Evolutionary conservation across 2,329 filamentous ascomycete genomes (phyloP), one percentile per base, ranked within the genome.

Genomic region (Cytospora schulzeri): DNA sequence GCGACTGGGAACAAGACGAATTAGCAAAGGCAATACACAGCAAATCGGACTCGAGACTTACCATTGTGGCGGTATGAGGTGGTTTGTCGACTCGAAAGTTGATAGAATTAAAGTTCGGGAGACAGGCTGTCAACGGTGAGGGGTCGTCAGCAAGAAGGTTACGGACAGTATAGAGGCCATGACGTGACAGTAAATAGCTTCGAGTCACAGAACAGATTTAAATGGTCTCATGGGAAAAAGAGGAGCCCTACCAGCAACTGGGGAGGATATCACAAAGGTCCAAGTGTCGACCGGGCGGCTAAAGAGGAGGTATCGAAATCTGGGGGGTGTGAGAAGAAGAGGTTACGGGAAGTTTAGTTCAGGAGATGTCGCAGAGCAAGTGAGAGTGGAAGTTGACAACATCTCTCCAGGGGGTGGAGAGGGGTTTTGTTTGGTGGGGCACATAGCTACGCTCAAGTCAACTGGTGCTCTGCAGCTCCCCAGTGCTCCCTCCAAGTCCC

Each of bases 1-100:
- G 84, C 87, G 86, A 88, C 86, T 89, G 71, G 50, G 58, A 19
- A 66, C 45, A 22, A 3, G 29, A n/a, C 45, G 48, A 9, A 45
- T 67, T 57, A 64, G 52, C 29, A 65, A 14, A 31, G 59, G 19
- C 14, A 33, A 14, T 55, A 28, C 35, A 59, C 31, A 19, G 28
- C 19, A 41, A 19, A 29, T 51, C n/a, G 1, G n/a, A 24, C 6
- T 14, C 14, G 15, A 19, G 33, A 56, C 65, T 66, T 61, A 66
- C 65, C 65, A 66, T 66, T 62, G 51, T 62, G 65, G 58, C 62
- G 41, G 58, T 56, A 45, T 19, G 35, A 52, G 38, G 56, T 38
- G 56, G 55, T 41, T 54, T 56, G 52, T 45, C 45, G 58, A 55
- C 51, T 62, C 35, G 31, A 57, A 53, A 48, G 26, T 60, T 59